Conservation (phyloP, 495 filamentous ascomycete species). For the Annulohypoxylon moriforme region DNA sequence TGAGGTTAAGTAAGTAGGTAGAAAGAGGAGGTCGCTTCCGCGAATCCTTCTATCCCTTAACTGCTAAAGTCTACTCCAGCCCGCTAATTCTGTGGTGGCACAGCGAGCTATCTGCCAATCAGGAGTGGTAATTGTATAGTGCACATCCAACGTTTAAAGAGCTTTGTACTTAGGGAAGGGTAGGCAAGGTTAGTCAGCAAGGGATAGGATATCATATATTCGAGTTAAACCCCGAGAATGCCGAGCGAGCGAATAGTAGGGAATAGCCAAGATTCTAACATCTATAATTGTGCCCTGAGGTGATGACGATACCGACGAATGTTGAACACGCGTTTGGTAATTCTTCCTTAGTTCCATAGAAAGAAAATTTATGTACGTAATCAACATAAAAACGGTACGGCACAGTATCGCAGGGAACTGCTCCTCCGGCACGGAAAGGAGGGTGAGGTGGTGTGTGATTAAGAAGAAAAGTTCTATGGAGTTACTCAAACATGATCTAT, state of each 20-base stretch:
- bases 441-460: too few relatives aligned
- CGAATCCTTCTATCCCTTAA: slow-evolving; percentile 2
- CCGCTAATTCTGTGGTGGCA: background rate
- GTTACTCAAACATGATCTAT: too few relatives aligned
- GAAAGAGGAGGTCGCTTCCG: background rate
- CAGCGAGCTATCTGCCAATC: background rate
- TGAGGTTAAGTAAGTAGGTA: background rate
- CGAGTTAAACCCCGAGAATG: background rate
- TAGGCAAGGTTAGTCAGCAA: background rate
- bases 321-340: too few relatives aligned
- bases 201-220: background rate
- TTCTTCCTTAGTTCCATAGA: too few relatives aligned
- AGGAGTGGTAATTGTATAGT: background rate
- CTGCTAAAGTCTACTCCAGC: background rate
- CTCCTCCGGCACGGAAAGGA: too few relatives aligned
- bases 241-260: background rate
- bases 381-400: too few relatives aligned
- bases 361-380: background rate
- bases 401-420: too few relatives aligned
- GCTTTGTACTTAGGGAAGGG: background rate
- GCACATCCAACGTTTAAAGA: too few relatives aligned
- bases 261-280: too few relatives aligned
- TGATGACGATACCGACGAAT: too few relatives aligned
- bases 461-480: too few relatives aligned
- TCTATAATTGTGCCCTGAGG: too few relatives aligned